phyloP scores from a whole-genome alignment of 2,329 filamentous ascomycete genomes.

The Phialocephala subalpina region DNA sequence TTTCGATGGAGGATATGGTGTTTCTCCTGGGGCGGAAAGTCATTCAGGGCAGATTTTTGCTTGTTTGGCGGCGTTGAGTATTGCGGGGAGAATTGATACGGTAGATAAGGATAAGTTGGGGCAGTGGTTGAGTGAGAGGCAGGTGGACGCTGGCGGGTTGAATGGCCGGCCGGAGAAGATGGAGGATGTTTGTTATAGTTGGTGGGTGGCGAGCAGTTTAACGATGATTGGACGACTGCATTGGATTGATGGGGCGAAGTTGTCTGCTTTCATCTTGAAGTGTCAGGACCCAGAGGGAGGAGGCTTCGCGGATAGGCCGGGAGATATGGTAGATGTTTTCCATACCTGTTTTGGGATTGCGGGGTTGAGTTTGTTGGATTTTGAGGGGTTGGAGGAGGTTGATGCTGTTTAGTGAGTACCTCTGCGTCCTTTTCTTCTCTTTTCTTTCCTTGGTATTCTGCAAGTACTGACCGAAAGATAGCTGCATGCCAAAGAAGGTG shows the following conservation, averaged over 20 bases:
- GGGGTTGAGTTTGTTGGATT: conserved; percentile 84
- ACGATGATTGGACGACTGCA: conserved; percentile 87
- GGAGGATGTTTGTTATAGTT: conserved; percentile 98
- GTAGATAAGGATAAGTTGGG: conserved; percentile 85
- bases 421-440: too few species aligned
- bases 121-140: conserved; percentile 92
- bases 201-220: conserved; percentile 96
- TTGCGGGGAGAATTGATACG: conserved; percentile 82
- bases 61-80: conserved; percentile 86
- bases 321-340: conserved; percentile 96
- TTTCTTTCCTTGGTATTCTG: conserved; percentile 6
- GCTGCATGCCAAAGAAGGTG: conserved; percentile 76
- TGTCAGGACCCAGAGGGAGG: conserved; percentile 88
- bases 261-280: conserved; percentile 82
- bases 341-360: conserved; percentile 92
- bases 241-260: conserved; percentile 88
- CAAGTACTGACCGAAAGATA: conserved; percentile 40
- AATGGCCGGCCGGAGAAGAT: conserved; percentile 96
- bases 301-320: conserved; percentile 89
- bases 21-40: conserved; percentile 88
- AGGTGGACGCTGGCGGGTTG: conserved; percentile 84
- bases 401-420: conserved; percentile 82
- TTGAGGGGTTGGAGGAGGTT: conserved; percentile 78
- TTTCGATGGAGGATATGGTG: conserved; percentile 93
- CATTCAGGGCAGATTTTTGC: conserved; percentile 97